Evolutionary conservation across 2,329 filamentous ascomycete genomes (phyloP).

Genomic region (Nigrospora oryzae): DNA sequence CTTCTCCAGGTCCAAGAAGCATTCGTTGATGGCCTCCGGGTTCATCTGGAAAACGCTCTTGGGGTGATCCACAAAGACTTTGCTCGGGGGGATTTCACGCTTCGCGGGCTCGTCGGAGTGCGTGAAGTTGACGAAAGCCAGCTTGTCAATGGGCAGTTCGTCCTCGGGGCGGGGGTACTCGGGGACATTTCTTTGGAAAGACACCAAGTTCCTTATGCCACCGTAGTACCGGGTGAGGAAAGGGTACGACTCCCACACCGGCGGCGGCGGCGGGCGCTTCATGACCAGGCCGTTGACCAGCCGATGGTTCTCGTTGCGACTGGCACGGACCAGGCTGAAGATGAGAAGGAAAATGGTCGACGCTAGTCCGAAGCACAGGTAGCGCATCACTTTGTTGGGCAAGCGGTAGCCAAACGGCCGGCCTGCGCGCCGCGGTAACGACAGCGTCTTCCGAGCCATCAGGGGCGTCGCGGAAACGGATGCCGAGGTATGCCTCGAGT

Average conservation of each 20-base stretch:
- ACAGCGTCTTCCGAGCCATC: constrained; percentile 28
- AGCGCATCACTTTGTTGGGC: constrained; percentile 67
- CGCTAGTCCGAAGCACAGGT: constrained; percentile 65
- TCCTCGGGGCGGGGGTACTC: constrained; percentile 70
- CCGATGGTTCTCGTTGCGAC: constrained; percentile 58
- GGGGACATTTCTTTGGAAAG: constrained; percentile 57
- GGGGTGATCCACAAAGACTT: constrained; percentile 39
- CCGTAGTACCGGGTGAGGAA: constrained; percentile 88
- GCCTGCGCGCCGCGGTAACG: constrained; percentile 20
- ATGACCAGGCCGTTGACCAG: constrained; percentile 43
- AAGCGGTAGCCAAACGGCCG: constrained; percentile 47
- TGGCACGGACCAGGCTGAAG: constrained; percentile 63
- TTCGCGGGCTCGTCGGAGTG: constrained; percentile 13
- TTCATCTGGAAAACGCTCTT: constrained; percentile 23
- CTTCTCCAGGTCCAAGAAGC: constrained; percentile 65
- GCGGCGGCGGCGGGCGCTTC: constrained; percentile 48
- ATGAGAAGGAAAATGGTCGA: constrained; percentile 69
- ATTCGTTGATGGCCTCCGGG: constrained; percentile 57
- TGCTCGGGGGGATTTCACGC: constrained; percentile 35
- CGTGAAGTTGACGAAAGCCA: constrained; percentile 24
- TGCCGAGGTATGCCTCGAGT: constrained; percentile 45
- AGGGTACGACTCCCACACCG: constrained; percentile 74
- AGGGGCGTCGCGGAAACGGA: constrained; percentile 34
- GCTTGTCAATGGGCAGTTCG: constrained; percentile 39
- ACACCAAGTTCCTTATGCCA: constrained; percentile 66